These are phyloP conservation scores for Penicillium bovifimosum DNA, from an alignment of 495 filamentous ascomycete species.

Conservation along the genomic window DNA sequence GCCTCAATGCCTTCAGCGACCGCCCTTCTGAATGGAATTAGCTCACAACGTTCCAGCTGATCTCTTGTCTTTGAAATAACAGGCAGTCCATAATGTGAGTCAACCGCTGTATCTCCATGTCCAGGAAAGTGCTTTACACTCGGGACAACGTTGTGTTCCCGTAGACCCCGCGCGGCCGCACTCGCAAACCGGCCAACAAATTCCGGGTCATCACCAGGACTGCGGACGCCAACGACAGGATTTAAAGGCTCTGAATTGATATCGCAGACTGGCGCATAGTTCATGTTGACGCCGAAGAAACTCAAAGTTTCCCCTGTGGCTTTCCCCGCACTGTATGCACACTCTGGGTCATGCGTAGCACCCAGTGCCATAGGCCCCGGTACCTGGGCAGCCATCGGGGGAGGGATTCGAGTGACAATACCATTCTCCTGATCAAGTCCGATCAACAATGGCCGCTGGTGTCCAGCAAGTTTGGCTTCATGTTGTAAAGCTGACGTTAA, in stretches of 20 bases:
- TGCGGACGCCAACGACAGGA: constrained; percentile 41
- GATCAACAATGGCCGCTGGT: constrained; percentile 38
- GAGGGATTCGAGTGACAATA: constrained; percentile 38
- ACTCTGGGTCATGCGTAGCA: constrained; percentile 33
- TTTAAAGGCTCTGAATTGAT: constrained; percentile 43
- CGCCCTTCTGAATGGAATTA: constrained; percentile 41
- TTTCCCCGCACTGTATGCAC: constrained; percentile 34
- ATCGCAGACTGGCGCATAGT: constrained; percentile 42
- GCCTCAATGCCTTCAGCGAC: constrained; percentile 37
- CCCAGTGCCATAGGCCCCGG: constrained; percentile 41
- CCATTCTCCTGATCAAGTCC: constrained; percentile 45
- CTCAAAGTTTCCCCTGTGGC: constrained; percentile 32
- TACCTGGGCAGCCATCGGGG: constrained; percentile 39
- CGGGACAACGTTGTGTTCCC: constrained; percentile 35
- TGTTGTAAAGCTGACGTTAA: constrained; percentile 35
- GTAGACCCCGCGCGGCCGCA: constrained; percentile 32
- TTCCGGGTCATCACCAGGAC: constrained; percentile 37
- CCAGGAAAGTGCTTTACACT: constrained; percentile 43
- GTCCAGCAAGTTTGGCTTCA: constrained; percentile 35
- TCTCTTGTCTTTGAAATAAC: constrained; percentile 35
- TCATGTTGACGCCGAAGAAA: constrained; percentile 41
- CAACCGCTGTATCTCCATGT: constrained; percentile 39
- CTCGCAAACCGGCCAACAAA: constrained; percentile 36
- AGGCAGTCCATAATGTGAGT: constrained; percentile 41
- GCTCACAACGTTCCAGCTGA: constrained; percentile 35